Evolutionary conservation across 345 rosid species (phyloP), one percentile per base, ranked within the genome.

Genomic region (Psidium friedrichsthalianum): DNA sequence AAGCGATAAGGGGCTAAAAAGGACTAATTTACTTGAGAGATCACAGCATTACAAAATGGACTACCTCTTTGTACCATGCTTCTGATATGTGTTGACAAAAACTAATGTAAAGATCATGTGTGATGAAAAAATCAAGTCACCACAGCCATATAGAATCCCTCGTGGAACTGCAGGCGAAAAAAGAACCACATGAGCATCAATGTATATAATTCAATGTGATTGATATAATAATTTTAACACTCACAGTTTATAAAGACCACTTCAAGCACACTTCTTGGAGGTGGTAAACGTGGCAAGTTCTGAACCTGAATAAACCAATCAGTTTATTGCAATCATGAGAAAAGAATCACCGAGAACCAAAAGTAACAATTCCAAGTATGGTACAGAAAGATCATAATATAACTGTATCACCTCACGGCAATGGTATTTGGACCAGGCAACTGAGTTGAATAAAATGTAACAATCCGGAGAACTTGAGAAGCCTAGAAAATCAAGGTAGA

Each of bases 81-180:
- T 93, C 87, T 94, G 95, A 89, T 93, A 96, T 21, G 96, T 91
- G 64, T 90, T 93, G 59, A 95, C 96, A 88, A 96, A 96, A n/a
- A 92, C 94, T 22, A 96, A 87, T 32, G 92, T 91, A 83, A 96
- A 95, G 87, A 94, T 96, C 92, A 92, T 96, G 91, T 96, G 98
- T n/a, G 98, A 96, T 74, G 98, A 96, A 88, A 96, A 96, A 51
- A 96, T 95, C 92, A 96, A 84, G 90, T 96, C 98, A 53, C 98
- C 98, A 86, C 98, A 96, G 32, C 97, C 96, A 90, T 92, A 95
- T 15, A 93, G 53, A 21, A 90, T 85, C 6, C 98, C 98, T 44
- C 84, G 86, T 56, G 96, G 98, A 93, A 96, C 98, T 96, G 94
- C 91, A 88, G 47, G 12, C 40, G 84, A 52, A 59, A 47, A 85